phyloP scores from a whole-genome alignment of 306 rosid species.

The Gynostemma pentaphyllum region DNA sequence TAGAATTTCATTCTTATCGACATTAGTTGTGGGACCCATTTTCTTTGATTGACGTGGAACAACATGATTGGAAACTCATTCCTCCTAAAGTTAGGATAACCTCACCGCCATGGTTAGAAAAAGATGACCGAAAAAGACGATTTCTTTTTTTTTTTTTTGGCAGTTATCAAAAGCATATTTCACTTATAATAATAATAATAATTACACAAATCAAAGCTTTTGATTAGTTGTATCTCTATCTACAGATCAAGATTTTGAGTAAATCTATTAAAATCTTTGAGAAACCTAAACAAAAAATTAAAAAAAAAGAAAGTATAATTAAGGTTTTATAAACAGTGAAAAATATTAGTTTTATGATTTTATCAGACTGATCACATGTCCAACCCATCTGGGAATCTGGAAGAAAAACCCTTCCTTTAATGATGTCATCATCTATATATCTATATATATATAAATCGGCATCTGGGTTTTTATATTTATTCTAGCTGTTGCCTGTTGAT shows the following conservation, averaged over 20 bases:
- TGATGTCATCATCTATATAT: slow-evolving; percentile 15
- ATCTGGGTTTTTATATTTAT: background rate
- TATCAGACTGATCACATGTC: slow-evolving; percentile 6
- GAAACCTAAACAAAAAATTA: too few species aligned
- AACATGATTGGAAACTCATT: background rate
- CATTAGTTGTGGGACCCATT: too few species aligned
- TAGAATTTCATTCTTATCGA: too few species aligned
- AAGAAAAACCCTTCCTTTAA: slow-evolving; percentile 4
- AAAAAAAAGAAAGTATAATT: background rate
- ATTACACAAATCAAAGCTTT: background rate
- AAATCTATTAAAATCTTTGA: background rate
- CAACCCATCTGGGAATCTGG: slow-evolving; percentile 16
- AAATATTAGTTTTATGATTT: background rate
- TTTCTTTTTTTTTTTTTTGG: background rate
- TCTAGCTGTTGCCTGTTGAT: slow-evolving; percentile 1
- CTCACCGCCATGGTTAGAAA: background rate
- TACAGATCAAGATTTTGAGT: background rate
- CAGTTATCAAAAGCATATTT: too few species aligned
- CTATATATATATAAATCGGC: too few species aligned
- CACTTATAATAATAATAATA: too few species aligned
- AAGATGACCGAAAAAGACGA: background rate
- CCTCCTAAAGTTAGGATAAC: background rate
- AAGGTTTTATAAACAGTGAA: background rate
- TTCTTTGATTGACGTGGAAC: too few species aligned
- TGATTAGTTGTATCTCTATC: background rate